Evolutionary conservation across 2,329 filamentous ascomycete genomes (phyloP).

Genomic region (Neodidymelliopsis sp.): DNA sequence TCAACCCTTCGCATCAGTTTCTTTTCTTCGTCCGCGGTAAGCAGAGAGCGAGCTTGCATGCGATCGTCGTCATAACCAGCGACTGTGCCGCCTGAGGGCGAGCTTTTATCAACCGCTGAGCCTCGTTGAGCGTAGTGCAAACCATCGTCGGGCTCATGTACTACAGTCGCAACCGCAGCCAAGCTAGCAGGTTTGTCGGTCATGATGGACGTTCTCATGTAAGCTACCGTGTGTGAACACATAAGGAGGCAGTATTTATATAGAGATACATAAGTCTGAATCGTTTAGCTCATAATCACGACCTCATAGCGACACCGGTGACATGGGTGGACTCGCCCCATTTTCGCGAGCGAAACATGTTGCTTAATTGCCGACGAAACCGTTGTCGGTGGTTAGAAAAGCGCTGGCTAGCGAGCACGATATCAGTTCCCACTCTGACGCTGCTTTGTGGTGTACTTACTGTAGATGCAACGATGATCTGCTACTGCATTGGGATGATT

Average conservation of each 20-base stretch:
- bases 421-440: constrained; percentile 22
- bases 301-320: neutral
- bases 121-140: constrained; percentile 25
- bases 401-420: constrained; percentile 19
- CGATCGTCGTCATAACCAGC: constrained; percentile 22
- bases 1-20: constrained; percentile 44
- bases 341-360: neutral
- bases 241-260: no score
- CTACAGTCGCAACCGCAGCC: constrained; percentile 2
- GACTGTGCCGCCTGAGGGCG: neutral
- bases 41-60: constrained; percentile 22
- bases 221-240: no score
- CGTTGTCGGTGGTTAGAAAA: neutral
- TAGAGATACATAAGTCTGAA: no score
- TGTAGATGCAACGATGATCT: constrained; percentile 5
- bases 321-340: neutral
- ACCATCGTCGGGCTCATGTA: constrained; percentile 1
- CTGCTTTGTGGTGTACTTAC: neutral
- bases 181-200: constrained; percentile 6
- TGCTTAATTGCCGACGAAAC: neutral
- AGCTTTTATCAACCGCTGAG: constrained; percentile 9
- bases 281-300: no score
- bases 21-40: constrained; percentile 53
- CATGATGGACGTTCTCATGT: no score
- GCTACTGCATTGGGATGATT: constrained; percentile 6